phyloP scores from a whole-genome alignment of 1,284 basidiomycete genomes.

The Cerrena zonata region DNA sequence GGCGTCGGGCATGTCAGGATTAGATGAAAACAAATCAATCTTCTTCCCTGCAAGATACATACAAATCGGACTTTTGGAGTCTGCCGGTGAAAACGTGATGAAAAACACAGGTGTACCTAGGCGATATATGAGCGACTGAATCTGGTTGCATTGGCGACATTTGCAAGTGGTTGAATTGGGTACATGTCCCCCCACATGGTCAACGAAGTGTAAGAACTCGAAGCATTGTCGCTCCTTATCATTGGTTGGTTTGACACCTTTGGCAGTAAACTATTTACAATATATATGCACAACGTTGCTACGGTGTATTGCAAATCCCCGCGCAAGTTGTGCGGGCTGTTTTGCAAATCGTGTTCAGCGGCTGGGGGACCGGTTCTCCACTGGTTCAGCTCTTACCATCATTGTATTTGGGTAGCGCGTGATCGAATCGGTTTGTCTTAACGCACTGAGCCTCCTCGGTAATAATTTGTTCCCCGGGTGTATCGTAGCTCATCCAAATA shows the following conservation, averaged over 20 bases:
- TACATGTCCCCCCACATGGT: constrained; percentile 28
- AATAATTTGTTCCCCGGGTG: too few species aligned
- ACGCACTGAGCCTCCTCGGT: too few species aligned
- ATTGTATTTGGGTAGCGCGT: too few species aligned
- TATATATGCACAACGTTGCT: too few species aligned
- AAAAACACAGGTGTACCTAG: constrained; percentile 32
- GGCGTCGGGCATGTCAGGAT: constrained; percentile 9
- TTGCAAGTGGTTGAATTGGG: constrained; percentile 28
- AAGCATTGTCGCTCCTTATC: constrained; percentile 32
- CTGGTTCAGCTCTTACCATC: too few species aligned
- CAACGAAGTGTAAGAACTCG: constrained; percentile 28
- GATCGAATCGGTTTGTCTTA: too few species aligned
- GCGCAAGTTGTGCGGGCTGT: too few species aligned
- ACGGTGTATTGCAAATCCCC: too few species aligned
- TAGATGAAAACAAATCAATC: not conserved
- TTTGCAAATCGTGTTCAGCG: too few species aligned
- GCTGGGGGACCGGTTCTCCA: too few species aligned
- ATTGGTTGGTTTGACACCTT: constrained; percentile 22
- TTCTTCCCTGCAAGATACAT: not conserved
- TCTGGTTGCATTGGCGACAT: constrained; percentile 29
- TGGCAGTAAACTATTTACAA: too few species aligned
- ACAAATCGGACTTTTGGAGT: not conserved
- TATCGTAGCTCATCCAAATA: too few species aligned
- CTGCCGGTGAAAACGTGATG: constrained; percentile 14
- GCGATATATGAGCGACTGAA: constrained; percentile 31